Evolutionary conservation across 345 rosid genomes (phyloP), one percentile per base, ranked within the genome.

Genomic region (Euphorbia lathyris): DNA sequence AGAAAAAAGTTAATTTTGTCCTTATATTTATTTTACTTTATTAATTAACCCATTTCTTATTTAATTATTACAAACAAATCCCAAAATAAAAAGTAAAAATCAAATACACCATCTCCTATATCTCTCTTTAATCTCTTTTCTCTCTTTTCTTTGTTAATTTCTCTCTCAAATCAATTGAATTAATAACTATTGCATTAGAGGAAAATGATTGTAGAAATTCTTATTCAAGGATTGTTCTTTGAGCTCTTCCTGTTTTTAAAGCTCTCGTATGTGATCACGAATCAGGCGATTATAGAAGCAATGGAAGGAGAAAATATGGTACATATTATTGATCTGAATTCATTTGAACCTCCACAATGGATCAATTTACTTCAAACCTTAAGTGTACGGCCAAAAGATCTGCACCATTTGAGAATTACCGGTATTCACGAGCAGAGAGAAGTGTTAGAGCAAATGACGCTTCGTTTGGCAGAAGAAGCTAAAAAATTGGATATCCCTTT

Each of bases 221-320:
- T 75, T 58, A 90, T 80, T 77, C 88, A 81, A 16, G 85, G 73
- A 25, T 50, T 87, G 36, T 89, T 89, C 82, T 89, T 86, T 32
- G 94, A 89, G 79, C 88, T 86, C 27, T 89, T 85, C 66, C 91
- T 91, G 34, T 81, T 89, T 73, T 67, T 89, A 64, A 89, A 86
- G 77, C 81, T 89, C 3, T 68, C 89, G 0, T 89, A 86, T 23
- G 77, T 89, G 64, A 76, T 86, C 68, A 86, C 91, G 0, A 89
- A 89, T 71, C 90, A 86, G 66, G 90, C 94, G 32, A 86, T 89
- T 68, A 57, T 85, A 23, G 94, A 89, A 58, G 86, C 91, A 2
- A 86, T 89, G 89, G 88, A 85, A 70, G 88, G 86, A 66, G 94
- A 89, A 74, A 89, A 78, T 81, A 77, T 86, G 87, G 82, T 89